Percentiles rank a stretch among this genome's conserved stretches.
Conservation (phyloP, 257 asterid genomes). For the Forsythia suspensa region DNA sequence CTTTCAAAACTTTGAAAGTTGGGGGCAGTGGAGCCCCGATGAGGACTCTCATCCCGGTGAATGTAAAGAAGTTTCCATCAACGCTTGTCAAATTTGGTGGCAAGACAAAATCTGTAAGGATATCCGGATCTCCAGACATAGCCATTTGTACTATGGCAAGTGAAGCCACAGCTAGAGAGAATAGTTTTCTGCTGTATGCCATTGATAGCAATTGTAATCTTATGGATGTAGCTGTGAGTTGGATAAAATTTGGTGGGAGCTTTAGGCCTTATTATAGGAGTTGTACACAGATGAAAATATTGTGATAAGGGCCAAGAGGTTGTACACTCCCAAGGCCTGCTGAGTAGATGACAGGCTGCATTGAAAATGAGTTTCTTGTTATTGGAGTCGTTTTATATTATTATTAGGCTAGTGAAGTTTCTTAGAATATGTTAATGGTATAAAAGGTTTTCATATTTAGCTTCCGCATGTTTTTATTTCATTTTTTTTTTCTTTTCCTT, state of each 20-base stretch:
- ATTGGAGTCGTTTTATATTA: not conserved
- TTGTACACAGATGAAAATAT: not conserved
- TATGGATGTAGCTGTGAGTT: not conserved
- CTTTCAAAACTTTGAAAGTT: slow-evolving; percentile 1
- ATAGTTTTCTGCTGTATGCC: not conserved
- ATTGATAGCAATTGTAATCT: not conserved
- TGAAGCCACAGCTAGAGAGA: not conserved
- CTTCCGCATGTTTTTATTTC: not conserved
- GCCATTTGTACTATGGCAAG: slow-evolving; percentile 16
- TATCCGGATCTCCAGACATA: slow-evolving; percentile 24
- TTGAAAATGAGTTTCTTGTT: not conserved
- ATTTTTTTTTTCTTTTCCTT: not conserved
- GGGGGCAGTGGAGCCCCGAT: slow-evolving; percentile 13
- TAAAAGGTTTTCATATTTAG: not conserved
- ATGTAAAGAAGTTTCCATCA: slow-evolving; percentile 22
- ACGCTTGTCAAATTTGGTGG: slow-evolving; percentile 2
- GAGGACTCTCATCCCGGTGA: slow-evolving; percentile 17
- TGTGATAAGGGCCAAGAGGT: not conserved
- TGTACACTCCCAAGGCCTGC: not conserved
- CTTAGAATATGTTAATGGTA: not conserved
- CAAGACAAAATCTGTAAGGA: slow-evolving; percentile 26
- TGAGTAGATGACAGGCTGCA: not conserved
- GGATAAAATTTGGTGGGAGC: not conserved
- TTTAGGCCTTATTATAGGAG: not conserved
- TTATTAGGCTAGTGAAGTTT: not conserved